Evolutionary conservation across 257 asterid species (phyloP), one percentile per base, ranked within the genome.

Genomic region (Echium plantagineum): DNA sequence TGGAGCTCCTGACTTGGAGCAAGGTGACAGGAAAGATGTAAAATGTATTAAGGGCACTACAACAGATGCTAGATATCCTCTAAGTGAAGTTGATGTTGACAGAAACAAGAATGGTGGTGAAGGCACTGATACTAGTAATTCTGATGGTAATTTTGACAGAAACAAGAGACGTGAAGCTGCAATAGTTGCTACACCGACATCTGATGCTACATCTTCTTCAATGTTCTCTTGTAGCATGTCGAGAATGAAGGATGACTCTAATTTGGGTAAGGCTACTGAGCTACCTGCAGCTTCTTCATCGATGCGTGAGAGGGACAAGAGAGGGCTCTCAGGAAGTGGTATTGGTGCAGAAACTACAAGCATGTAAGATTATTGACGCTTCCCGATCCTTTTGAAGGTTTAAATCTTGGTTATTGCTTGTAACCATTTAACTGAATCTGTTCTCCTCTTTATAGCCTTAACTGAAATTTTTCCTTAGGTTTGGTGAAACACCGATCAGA

Each of bases 401-500:
- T 57, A 21, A 7, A 0, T 35, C 35, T 76, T 31, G 62, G 42
- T 22, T 31, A 48, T 20, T 52, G 31, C 52, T 52, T 18, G 7
- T 55, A 4, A 7, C 18, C 42, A 59, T 48, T 22, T 7, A 30
- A 31, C 62, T 46, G 16, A 15, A n/a, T 53, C 2, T 20, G 10
- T 13, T 56, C 38, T 61, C 35, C 46, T 35, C 15, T 51, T 21
- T 56, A 52, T 60, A 28, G 42, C 26, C 61, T 57, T 31, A 9
- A 59, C 59, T 35, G 32, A 31, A 47, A 52, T 15, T 55, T 67
- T 18, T 60, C 49, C 49, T 46, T 74, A 93, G 97, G 63, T 83
- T 78, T 68, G 76, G 82, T 32, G 99, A 85, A 55, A 89, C 97
- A 7, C 94, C 93, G 52, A 83, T 84, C 32, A 89, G 67, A 79